These are phyloP conservation scores for Simmondsia chinensis DNA, from an alignment of 148 eudicot species.

Conservation along the genomic window DNA sequence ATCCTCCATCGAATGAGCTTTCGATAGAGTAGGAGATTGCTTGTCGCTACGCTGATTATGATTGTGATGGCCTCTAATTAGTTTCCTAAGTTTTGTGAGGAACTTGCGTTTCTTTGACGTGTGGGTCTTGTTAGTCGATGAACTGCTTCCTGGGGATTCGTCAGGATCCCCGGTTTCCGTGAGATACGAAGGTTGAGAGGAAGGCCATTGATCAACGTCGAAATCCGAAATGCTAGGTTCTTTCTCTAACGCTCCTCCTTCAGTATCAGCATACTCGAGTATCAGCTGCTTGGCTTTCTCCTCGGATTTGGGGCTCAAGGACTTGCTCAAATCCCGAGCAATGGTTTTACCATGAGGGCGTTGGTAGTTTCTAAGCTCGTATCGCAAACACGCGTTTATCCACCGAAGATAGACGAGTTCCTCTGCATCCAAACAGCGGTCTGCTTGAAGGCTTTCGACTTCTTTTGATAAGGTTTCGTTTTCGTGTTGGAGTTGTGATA, in stretches of 20 bases:
- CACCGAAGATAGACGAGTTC: conserved; percentile 83
- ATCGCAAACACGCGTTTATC: conserved; percentile 86
- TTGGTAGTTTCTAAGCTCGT: conserved; percentile 60
- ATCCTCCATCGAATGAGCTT: too few relatives aligned
- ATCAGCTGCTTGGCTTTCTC: conserved; percentile 69
- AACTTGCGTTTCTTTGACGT: too few relatives aligned
- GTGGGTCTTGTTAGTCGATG: too few relatives aligned
- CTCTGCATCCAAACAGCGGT: conserved; percentile 59
- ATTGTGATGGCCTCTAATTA: too few relatives aligned
- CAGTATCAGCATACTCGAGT: conserved; percentile 57
- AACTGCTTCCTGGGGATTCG: too few relatives aligned
- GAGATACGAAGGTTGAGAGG: too few relatives aligned
- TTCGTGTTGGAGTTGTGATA: conserved; percentile 26
- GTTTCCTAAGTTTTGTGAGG: too few relatives aligned
- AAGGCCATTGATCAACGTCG: too few relatives aligned
- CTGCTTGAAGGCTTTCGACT: conserved; percentile 55
- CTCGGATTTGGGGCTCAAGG: conserved; percentile 70
- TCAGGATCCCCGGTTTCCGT: too few relatives aligned
- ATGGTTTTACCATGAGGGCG: conserved; percentile 49
- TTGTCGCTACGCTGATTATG: too few relatives aligned
- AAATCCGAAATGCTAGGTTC: conserved; percentile 25
- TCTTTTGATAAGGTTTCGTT: conserved; percentile 48
- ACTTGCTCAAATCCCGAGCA: conserved; percentile 73
- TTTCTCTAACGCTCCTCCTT: conserved; percentile 36
- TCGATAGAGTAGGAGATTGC: too few relatives aligned